These are phyloP conservation scores for Puccinellia tenuiflora DNA, from an alignment of 176 grass and related monocot genomes.

Conservation along the genomic window DNA sequence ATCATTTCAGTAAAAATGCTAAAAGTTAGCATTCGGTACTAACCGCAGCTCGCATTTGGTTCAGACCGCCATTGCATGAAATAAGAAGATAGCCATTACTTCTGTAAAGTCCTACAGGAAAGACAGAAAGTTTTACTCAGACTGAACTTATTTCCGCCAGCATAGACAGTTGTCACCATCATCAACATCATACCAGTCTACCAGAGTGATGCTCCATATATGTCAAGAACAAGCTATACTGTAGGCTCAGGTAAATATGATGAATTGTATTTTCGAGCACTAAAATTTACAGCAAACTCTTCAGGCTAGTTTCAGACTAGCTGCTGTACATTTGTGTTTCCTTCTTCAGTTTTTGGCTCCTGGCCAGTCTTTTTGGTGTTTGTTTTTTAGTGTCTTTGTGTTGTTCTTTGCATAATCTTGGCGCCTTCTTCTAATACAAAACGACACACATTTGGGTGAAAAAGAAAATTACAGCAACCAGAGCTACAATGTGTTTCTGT, in stretches of 20 bases:
- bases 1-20: background rate
- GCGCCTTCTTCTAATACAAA: background rate
- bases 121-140: constrained; percentile 11
- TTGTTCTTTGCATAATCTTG: background rate
- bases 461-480: background rate
- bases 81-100: constrained; percentile 86
- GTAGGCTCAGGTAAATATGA: constrained; percentile 1
- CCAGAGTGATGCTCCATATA: background rate
- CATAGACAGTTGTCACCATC: background rate
- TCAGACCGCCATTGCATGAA: constrained; percentile 93
- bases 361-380: background rate
- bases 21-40: constrained; percentile 27
- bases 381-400: background rate
- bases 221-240: constrained; percentile 3
- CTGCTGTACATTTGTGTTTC: background rate
- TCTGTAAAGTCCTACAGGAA: constrained; percentile 67
- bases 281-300: background rate
- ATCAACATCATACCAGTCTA: constrained; percentile 6
- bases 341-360: background rate
- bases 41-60: constrained; percentile 95
- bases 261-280: constrained; percentile 7
- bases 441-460: background rate
- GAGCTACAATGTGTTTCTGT: background rate
- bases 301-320: background rate
- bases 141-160: background rate